Evolutionary conservation across 805 yeast genomes (phyloP).

Genomic region (Candida qinlingensis): DNA sequence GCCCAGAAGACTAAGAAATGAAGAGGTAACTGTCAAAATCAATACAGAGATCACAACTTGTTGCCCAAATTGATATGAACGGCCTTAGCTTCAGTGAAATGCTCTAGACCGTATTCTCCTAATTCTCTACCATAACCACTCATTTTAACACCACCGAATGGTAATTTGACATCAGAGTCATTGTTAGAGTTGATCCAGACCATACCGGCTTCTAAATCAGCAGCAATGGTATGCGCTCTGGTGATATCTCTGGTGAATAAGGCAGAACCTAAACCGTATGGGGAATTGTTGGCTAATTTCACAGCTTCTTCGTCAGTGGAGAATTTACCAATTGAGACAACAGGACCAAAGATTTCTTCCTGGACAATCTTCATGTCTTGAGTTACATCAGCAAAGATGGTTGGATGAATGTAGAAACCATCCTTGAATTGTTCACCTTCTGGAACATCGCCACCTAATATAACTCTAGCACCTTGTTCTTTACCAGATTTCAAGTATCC

Average conservation of each 20-base stretch:
- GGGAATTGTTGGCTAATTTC: constrained; percentile 36
- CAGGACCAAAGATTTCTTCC: constrained; percentile 54
- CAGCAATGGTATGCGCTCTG: constrained; percentile 35
- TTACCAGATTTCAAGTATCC: constrained; percentile 43
- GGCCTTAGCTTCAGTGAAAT: constrained; percentile 62
- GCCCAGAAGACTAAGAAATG: neutral
- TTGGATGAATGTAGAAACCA: constrained; percentile 40
- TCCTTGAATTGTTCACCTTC: constrained; percentile 20
- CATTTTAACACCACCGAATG: constrained; percentile 67
- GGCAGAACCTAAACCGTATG: constrained; percentile 44
- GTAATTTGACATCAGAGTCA: constrained; percentile 50
- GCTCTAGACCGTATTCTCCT: constrained; percentile 57
- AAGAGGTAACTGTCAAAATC: neutral
- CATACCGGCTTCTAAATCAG: constrained; percentile 41
- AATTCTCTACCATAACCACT: constrained; percentile 65
- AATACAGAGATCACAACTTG: constrained; percentile 12
- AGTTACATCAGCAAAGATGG: constrained; percentile 41
- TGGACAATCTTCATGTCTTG: constrained; percentile 36
- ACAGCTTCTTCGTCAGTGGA: constrained; percentile 40
- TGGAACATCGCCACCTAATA: constrained; percentile 39
- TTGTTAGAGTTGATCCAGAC: constrained; percentile 58
- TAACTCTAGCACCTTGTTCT: constrained; percentile 47
- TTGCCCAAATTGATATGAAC: constrained; percentile 61
- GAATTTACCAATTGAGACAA: constrained; percentile 38
- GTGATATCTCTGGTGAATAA: constrained; percentile 35